phyloP scores from a whole-genome alignment of 495 filamentous ascomycete species.

The Neurospora hispaniola region DNA sequence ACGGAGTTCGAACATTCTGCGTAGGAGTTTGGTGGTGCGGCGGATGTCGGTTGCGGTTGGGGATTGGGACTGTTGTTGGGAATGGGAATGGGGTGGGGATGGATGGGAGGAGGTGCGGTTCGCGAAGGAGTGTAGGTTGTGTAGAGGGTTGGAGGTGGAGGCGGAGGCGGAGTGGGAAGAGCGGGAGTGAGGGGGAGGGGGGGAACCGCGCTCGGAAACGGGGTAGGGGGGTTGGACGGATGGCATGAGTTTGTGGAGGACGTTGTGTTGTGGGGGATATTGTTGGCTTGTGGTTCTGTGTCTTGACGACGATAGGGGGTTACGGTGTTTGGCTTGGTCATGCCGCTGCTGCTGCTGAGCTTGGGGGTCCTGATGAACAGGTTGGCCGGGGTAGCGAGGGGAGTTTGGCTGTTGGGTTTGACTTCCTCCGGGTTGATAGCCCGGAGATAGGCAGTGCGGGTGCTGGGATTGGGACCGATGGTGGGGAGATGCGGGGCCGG shows the following conservation, averaged over 20 bases:
- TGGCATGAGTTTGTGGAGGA: not conserved
- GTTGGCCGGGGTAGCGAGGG: not conserved
- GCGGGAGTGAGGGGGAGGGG: not conserved
- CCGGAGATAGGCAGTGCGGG: not conserved
- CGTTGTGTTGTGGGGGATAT: not conserved
- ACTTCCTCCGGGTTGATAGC: not conserved
- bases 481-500: not conserved
- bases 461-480: not conserved
- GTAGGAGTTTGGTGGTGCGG: constrained; percentile 9
- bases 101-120: not conserved
- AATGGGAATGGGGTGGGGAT: not conserved
- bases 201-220: not conserved
- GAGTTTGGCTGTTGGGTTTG: not conserved
- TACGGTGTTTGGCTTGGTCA: not conserved
- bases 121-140: not conserved
- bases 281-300: not conserved
- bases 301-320: not conserved
- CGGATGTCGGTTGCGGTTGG: constrained; percentile 3
- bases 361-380: not conserved
- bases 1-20: constrained; percentile 5
- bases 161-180: not conserved
- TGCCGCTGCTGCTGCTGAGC: not conserved
- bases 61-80: not conserved
- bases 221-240: not conserved
- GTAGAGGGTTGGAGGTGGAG: not conserved